Evolutionary conservation across 2,329 filamentous ascomycete species (phyloP), one percentile per base, ranked within the genome.

Genomic region (Fusarium virguliforme): DNA sequence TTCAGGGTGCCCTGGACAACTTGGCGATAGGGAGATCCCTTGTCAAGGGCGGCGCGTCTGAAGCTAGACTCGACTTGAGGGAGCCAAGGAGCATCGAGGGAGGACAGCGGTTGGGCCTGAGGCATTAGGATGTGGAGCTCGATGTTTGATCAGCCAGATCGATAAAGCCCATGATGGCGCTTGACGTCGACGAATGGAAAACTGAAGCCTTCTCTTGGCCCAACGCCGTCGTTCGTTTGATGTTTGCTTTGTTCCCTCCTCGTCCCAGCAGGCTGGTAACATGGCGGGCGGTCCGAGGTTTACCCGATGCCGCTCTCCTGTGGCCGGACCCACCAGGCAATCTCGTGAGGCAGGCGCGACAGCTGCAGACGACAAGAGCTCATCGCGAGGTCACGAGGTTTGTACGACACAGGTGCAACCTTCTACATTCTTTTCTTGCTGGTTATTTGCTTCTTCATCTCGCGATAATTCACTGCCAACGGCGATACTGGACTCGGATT

Each of bases 261-360:
- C 35, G 53, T 66, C 64, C 70, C 70, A 74, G 61, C 56, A 67
- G 60, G 10, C 40, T 10, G 74, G 73, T 70, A 67, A 18, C 62
- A 32, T 55, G 12, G 30, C 12, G 13, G 30, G 34, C 71, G 73
- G 70, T 57, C 76, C 76, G 76, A 46, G 2, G 61, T 76, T 77
- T 75, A 73, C 72, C 76, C 75, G 75, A 54, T 59, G 58, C 58
- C 48, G 70, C 51, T 67, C 60, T 66, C 58, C 59, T 59, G 63
- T 63, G 43, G 30, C 62, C 26, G 28, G 74, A 71, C 65, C 73
- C 70, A 75, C 72, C 58, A 54, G 60, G 76, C 70, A 76, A 78
- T 71, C 72, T 76, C 66, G 64, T 74, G 73, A 75, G 67, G 70
- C 64, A 72, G 67, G 60, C 67, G 67, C 63, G 70, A 65, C 67